These are phyloP conservation scores for Lonicera japonica DNA, from an alignment of 129 eudicot genomes.

Conservation along the genomic window DNA sequence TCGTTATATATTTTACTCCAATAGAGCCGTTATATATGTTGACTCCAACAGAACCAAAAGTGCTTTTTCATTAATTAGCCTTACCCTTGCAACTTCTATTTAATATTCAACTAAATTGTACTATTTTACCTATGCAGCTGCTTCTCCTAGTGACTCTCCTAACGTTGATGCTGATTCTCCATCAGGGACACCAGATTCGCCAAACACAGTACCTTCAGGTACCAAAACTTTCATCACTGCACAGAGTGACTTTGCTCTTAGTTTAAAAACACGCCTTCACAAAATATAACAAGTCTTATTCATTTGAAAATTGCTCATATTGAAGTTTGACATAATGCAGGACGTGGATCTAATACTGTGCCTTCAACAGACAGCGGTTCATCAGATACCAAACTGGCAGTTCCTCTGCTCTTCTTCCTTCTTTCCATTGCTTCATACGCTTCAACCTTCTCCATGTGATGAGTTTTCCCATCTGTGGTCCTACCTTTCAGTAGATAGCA, in stretches of 20 bases:
- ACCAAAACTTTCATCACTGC: not conserved
- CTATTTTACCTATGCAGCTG: conserved; percentile 25
- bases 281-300: too few relatives aligned
- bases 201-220: conserved; percentile 30
- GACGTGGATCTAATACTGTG: too few relatives aligned
- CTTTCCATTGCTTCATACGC: conserved; percentile 22
- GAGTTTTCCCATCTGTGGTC: not conserved
- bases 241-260: too few relatives aligned
- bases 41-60: too few relatives aligned
- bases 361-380: conserved; percentile 40
- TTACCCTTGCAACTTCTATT: too few relatives aligned
- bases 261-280: too few relatives aligned
- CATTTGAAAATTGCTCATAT: too few relatives aligned
- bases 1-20: too few relatives aligned
- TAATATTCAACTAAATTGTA: not conserved
- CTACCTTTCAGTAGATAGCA: not conserved
- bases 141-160: too few relatives aligned
- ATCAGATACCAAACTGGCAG: conserved; percentile 28
- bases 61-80: too few relatives aligned
- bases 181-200: conserved; percentile 30
- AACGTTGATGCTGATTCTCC: too few relatives aligned
- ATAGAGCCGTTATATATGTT: too few relatives aligned
- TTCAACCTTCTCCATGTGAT: conserved; percentile 10
- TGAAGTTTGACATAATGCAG: not conserved
- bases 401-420: conserved; percentile 24